Percentiles rank a stretch among this genome's conserved stretches.
Evolutionary conservation across 768 basidiomycete species (phyloP).

Genomic region (Tephrocybe sp.): DNA sequence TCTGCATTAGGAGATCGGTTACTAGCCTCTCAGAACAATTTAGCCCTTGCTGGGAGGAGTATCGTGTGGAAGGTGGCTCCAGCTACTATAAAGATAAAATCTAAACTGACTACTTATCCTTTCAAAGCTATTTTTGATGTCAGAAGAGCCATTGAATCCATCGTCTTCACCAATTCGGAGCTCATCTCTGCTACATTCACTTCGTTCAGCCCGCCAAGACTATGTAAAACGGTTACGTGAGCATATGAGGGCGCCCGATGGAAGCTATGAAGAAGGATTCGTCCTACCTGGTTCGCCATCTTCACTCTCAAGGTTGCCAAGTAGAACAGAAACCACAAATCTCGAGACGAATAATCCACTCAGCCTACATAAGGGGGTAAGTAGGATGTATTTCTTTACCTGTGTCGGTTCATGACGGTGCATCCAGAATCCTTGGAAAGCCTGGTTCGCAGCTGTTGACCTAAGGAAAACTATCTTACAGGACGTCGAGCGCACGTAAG

Average conservation of each 20-base stretch:
- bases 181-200: conserved; percentile 34
- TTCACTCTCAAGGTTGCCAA: conserved; percentile 22
- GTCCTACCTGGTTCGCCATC: conserved; percentile 48
- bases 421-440: conserved; percentile 91
- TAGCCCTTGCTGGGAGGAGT: conserved; percentile 69
- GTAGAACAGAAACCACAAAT: conserved; percentile 33
- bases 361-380: conserved; percentile 73
- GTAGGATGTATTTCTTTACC: conserved; percentile 10
- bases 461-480: conserved; percentile 86
- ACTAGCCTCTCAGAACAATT: conserved; percentile 38
- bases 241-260: conserved; percentile 83
- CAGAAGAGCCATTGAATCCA: conserved; percentile 60
- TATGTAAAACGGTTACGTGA: conserved; percentile 61
- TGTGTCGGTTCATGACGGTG: not conserved
- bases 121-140: conserved; percentile 64
- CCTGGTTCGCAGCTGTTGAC: conserved; percentile 90
- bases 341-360: conserved; percentile 78
- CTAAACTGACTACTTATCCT: conserved; percentile 16
- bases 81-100: conserved; percentile 10
- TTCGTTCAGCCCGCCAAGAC: conserved; percentile 49
- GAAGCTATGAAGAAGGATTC: conserved; percentile 72
- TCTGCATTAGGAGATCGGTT: conserved; percentile 60
- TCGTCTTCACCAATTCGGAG: conserved; percentile 36
- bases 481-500: conserved; percentile 95
- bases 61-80: conserved; percentile 77